Base-by-base conservation (phyloP, 202 grass and related monocot genomes). In the Brachypodium distachyon region DNA sequence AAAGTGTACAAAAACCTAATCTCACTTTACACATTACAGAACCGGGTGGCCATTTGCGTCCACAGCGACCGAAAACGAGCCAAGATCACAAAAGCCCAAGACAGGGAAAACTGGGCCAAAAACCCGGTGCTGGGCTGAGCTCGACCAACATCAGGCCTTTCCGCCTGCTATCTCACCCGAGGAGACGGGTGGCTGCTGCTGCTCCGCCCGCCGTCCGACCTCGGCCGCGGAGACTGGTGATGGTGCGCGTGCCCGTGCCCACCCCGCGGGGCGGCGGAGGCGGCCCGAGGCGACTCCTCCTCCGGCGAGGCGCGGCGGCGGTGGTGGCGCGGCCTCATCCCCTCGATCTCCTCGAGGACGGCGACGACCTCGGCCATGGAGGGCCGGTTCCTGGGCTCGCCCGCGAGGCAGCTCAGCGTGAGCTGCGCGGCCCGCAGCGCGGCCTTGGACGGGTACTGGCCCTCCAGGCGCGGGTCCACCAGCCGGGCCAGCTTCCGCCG, bases 361-460 rank as follows among this genome's bases (percentile, higher is more conserved):
- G 60, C 25, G 2, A 96, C 61, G 67, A 90, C 92, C 61, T 96
- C 92, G 21, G 70, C 74, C 92, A 92, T 96, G 33, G 92, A 78
- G 23, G 89, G 92, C 12, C 92, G 83, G 42, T 70, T 83, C 75
- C 57, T 87, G 38, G 72, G 86, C 10, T 96, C 86, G 1, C 33
- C 74, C 0, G 83, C 55, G 53, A 91, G 63, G 73, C 92, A 96
- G 32, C 72, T 74, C 38, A 89, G 73, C 27, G 81, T 77, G 38
- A 96, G 84, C 51, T 91, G 83, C 3, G 83, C 83, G 18, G 83
- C 57, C 52, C 55, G 19, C 67, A 44, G 48, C 22, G 84, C 86
- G 29, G 71, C 83, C 84, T 70, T 87, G 38, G 83, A 89, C 23
- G 83, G 81, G 81, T 83, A 92, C 76, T 74, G 78, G 12, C 89